phyloP scores from a whole-genome alignment of 2,329 filamentous ascomycete species.

The Sclerotinia glacialis region DNA sequence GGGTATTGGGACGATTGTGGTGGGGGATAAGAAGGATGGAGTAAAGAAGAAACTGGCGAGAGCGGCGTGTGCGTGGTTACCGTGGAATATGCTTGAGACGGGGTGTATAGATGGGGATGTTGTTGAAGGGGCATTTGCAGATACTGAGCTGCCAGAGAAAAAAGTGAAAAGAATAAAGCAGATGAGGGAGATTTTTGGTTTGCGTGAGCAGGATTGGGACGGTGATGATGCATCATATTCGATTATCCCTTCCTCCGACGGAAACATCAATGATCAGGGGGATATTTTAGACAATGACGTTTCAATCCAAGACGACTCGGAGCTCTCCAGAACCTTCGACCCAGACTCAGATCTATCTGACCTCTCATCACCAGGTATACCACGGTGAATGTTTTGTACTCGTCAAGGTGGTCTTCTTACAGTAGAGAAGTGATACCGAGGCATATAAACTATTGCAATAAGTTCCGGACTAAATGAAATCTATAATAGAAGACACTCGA shows the following conservation, averaged over 20 bases:
- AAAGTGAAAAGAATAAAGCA: not conserved
- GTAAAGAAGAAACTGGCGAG: not conserved
- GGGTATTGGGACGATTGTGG: slow-evolving; percentile 2
- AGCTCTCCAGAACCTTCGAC: not conserved
- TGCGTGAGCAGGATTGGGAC: not conserved
- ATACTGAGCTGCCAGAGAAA: not conserved
- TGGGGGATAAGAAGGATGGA: not conserved
- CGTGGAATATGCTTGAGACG: not conserved
- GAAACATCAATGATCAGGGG: not conserved
- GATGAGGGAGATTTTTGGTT: not conserved
- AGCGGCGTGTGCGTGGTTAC: not conserved
- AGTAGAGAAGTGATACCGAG: no score
- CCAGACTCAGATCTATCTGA: not conserved
- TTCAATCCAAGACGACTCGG: not conserved
- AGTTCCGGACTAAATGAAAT: no score
- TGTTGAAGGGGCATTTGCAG: not conserved
- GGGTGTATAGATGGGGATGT: not conserved
- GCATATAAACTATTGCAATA: no score
- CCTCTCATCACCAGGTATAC: not conserved
- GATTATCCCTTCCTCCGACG: not conserved
- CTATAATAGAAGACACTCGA: no score
- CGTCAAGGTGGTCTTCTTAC: no score
- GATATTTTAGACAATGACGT: not conserved
- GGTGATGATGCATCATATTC: not conserved
- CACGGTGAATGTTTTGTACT: not conserved